Conservation (phyloP, 2,329 filamentous ascomycete genomes). For the Fusarium nisikadoi region DNA sequence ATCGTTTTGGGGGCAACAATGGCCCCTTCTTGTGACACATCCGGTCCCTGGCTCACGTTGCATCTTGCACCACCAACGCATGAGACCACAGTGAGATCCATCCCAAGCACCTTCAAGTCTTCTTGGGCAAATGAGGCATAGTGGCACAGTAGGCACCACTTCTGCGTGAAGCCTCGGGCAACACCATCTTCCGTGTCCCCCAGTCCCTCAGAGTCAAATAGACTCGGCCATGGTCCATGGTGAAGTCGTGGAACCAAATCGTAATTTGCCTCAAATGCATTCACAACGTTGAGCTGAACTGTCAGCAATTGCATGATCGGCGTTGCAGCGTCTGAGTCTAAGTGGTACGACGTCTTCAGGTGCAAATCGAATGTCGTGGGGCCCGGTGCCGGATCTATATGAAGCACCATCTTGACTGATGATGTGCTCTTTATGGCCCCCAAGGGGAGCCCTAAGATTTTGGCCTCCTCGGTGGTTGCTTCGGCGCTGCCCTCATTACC, state of each 20-base stretch:
- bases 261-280: conserved; percentile 92
- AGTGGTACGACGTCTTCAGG: conserved; percentile 79
- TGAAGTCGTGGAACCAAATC: conserved; percentile 85
- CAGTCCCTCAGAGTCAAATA: conserved; percentile 74
- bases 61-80: conserved; percentile 72
- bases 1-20: conserved; percentile 73
- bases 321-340: conserved; percentile 82
- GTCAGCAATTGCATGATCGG: conserved; percentile 79
- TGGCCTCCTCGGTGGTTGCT: conserved; percentile 54
- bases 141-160: conserved; percentile 80
- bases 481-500: conserved; percentile 50
- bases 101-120: conserved; percentile 70
- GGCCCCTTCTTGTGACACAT: conserved; percentile 55
- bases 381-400: conserved; percentile 60
- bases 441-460: conserved; percentile 55
- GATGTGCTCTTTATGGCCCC: conserved; percentile 60
- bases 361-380: conserved; percentile 73
- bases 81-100: conserved; percentile 70
- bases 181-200: conserved; percentile 47
- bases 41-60: conserved; percentile 54
- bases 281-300: conserved; percentile 77
- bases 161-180: conserved; percentile 75
- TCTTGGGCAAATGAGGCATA: conserved; percentile 83
- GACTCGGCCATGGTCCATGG: conserved; percentile 83
- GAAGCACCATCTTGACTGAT: conserved; percentile 57